Conservation (phyloP, 768 basidiomycete genomes). For the Lentinula lateritia region DNA sequence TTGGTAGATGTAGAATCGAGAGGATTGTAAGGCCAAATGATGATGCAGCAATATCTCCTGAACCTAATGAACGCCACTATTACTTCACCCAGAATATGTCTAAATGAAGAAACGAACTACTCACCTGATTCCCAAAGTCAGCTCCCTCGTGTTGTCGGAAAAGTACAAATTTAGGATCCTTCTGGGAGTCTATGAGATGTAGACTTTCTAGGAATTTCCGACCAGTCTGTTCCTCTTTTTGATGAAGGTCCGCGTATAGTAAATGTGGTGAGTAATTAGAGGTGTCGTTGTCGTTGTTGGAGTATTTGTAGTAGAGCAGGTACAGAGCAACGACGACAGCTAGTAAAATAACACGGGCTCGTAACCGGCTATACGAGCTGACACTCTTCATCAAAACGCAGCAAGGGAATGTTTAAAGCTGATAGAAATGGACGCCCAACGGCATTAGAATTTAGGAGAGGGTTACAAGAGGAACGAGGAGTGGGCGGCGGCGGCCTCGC, state of each 20-base stretch:
- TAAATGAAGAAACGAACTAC: conserved; percentile 4
- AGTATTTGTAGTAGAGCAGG: conserved; percentile 9
- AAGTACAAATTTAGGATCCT: conserved; percentile 31
- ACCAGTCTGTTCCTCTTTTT: conserved; percentile 24
- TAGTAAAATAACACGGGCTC: conserved; percentile 8
- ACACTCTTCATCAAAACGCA: not conserved
- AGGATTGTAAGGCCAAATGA: conserved; percentile 34
- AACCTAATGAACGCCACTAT: conserved; percentile 21
- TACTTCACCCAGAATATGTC: not conserved
- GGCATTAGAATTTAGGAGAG: not conserved
- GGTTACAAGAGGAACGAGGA: not conserved
- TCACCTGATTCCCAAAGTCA: conserved; percentile 45
- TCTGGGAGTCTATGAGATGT: conserved; percentile 15
- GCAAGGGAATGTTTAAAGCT: not conserved
- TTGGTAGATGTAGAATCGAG: conserved; percentile 39
- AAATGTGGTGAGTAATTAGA: conserved; percentile 29
- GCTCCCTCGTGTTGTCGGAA: conserved; percentile 43
- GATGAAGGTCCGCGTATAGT: conserved; percentile 27
- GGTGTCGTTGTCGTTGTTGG: conserved; percentile 4
- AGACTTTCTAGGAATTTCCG: conserved; percentile 12
- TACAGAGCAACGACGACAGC: conserved; percentile 20
- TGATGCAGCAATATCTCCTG: conserved; percentile 43
- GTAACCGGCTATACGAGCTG: not conserved
- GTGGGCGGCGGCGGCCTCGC: not conserved
- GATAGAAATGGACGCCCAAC: not conserved